Conservation (phyloP, 345 rosid genomes). For the Citrus mangshanensis region DNA sequence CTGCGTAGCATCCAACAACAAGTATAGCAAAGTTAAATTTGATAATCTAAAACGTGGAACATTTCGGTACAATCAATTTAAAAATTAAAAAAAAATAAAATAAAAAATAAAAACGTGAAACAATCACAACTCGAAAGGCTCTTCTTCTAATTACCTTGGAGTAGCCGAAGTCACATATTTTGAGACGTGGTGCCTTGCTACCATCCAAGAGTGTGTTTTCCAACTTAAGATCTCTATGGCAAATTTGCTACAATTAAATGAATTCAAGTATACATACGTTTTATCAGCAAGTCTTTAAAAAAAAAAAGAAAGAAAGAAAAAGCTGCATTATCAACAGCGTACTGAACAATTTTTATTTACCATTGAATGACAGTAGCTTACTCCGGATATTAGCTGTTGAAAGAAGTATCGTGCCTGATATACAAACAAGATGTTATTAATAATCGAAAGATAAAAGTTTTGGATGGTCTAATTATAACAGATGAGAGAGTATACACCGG, state of each 20-base stretch:
- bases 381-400: conserved; percentile 91
- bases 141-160: conserved; percentile 47
- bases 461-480: no score
- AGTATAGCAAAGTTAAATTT: neutral
- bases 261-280: neutral
- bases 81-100: no score
- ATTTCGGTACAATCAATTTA: no score
- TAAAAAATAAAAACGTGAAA: neutral
- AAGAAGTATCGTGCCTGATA: conserved; percentile 82
- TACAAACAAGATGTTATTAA: neutral
- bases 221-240: conserved; percentile 90
- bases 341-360: conserved; percentile 33
- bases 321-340: neutral
- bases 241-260: conserved; percentile 55
- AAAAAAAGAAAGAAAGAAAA: no score
- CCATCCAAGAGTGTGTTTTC: conserved; percentile 91
- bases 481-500: no score
- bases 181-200: conserved; percentile 67
- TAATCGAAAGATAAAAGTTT: no score
- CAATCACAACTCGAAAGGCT: neutral
- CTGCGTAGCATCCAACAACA: conserved; percentile 16
- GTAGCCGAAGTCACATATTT: conserved; percentile 89
- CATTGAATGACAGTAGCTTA: conserved; percentile 87
- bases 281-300: neutral
- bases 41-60: no score